Evolutionary conservation across 805 yeast genomes (phyloP), one percentile per base, ranked within the genome.

Genomic region (Sugiyamaella floridensis): DNA sequence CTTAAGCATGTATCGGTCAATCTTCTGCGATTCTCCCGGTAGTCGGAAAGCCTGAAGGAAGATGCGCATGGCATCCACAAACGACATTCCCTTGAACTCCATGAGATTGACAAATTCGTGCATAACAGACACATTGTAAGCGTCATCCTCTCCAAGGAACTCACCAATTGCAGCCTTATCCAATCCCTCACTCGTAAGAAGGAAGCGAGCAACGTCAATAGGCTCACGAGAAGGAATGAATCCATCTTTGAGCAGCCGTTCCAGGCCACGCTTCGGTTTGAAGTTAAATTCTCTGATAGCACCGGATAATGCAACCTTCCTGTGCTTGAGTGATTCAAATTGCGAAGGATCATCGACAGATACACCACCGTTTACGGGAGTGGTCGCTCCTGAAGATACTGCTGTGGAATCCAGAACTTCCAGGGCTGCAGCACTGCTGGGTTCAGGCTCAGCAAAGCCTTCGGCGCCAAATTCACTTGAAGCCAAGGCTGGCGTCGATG

Each of bases 11-110:
- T 83, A 89, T 61, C 99, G 78, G 74, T 93, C 99, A 65, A 93
- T 92, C 64, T 93, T 92, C 71, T 93, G 99, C 4, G 97, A 90
- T 71, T 93, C 99, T 48, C 99, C 99, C 1, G 99, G 99, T 55
- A 93, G 76, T 67, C 99, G 77, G 71, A 93, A 95, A 47, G 81
- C 77, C 64, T 95, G 99, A 54, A 93, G 75, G 63, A 89, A 89
- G 14, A 71, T 74, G 59, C 99, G 79, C 72, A 93, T 73, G 0
- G 98, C 95, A 60, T 85, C 95, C 14, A 90, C 89, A 64, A 93
- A 89, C 1, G 81, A 73, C 58, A 77, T 66, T 34, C 76, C 75
- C 4, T 77, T 71, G 67, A 93, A 92, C 52, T 89, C 87, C 83
- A 93, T 83, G 57, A 77, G 71, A 64, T 90, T 96, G 28, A 92